A percentile compares a stretch with the other conserved stretches of the same genome.
Conservation (phyloP, 1,284 basidiomycete species). For the Heliocybe sulcata region DNA sequence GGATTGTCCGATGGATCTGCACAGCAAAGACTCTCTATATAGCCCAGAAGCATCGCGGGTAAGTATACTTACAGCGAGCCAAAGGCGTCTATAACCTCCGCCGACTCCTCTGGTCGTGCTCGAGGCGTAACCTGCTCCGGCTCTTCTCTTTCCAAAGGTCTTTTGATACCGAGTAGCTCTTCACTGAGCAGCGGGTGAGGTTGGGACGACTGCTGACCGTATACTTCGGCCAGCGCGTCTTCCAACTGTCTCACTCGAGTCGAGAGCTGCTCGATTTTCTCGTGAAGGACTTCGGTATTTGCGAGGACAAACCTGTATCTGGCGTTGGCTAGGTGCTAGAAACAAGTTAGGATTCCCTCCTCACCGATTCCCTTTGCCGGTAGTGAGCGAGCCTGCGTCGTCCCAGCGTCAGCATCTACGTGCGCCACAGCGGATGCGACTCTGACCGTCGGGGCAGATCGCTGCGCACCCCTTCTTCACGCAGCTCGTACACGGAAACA, state of each 20-base stretch:
- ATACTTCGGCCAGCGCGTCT: slow-evolving; percentile 55
- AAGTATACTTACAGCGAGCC: slow-evolving; percentile 44
- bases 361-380: slow-evolving; percentile 74
- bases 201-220: slow-evolving; percentile 48
- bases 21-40: slow-evolving; percentile 36
- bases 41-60: slow-evolving; percentile 15
- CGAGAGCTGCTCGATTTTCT: slow-evolving; percentile 71
- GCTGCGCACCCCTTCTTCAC: slow-evolving; percentile 64
- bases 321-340: slow-evolving; percentile 4
- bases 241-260: slow-evolving; percentile 71
- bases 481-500: slow-evolving; percentile 57
- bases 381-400: slow-evolving; percentile 58
- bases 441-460: slow-evolving; percentile 53
- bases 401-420: not conserved
- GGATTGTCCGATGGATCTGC: slow-evolving; percentile 52
- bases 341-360: slow-evolving; percentile 7
- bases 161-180: slow-evolving; percentile 64
- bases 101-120: slow-evolving; percentile 36
- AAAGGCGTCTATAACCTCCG: slow-evolving; percentile 72
- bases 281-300: slow-evolving; percentile 74
- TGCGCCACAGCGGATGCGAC: not conserved
- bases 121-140: slow-evolving; percentile 14
- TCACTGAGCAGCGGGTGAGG: slow-evolving; percentile 61
- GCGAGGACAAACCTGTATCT: slow-evolving; percentile 65
- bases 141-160: slow-evolving; percentile 58